Evolutionary conservation across 768 basidiomycete species (phyloP).

Genomic region (Botryobasidium botryosum): DNA sequence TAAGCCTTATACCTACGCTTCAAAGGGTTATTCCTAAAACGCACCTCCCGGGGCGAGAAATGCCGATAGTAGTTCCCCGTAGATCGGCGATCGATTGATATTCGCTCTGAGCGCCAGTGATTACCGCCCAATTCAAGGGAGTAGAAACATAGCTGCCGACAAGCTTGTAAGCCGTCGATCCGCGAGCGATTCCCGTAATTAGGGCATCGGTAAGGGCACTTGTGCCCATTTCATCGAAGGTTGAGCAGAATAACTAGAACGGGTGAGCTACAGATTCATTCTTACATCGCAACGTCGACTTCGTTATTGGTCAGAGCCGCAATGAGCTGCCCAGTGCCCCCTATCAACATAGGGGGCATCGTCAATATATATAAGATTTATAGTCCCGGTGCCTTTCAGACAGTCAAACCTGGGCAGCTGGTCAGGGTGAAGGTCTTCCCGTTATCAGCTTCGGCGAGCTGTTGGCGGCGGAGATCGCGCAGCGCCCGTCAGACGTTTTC

Average conservation of each 20-base stretch:
- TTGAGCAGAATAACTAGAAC: too few relatives aligned
- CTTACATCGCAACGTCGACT: constrained; percentile 68
- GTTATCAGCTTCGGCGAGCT: constrained; percentile 47
- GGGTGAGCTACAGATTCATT: too few relatives aligned
- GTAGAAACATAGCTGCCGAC: constrained; percentile 74
- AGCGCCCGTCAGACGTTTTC: not conserved
- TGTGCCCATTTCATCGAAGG: too few relatives aligned
- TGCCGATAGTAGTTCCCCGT: constrained; percentile 68
- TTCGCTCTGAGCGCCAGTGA: constrained; percentile 58
- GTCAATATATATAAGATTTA: not conserved
- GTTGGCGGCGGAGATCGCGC: too few relatives aligned
- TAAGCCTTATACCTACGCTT: not conserved
- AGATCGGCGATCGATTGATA: constrained; percentile 60
- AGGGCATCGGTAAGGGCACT: constrained; percentile 83
- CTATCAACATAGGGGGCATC: constrained; percentile 21
- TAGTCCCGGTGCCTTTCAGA: constrained; percentile 12
- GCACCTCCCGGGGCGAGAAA: constrained; percentile 74
- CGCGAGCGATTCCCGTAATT: constrained; percentile 85
- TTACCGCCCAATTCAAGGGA: constrained; percentile 52
- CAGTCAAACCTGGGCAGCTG: constrained; percentile 63
- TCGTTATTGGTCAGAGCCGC: constrained; percentile 53
- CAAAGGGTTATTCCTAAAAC: constrained; percentile 3
- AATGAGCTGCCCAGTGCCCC: constrained; percentile 77
- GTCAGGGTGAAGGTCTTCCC: constrained; percentile 64
- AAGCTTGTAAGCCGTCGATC: constrained; percentile 73